These are phyloP conservation scores for Aspergillus bertholletiae DNA, from an alignment of 495 filamentous ascomycete species.

Conservation along the genomic window DNA sequence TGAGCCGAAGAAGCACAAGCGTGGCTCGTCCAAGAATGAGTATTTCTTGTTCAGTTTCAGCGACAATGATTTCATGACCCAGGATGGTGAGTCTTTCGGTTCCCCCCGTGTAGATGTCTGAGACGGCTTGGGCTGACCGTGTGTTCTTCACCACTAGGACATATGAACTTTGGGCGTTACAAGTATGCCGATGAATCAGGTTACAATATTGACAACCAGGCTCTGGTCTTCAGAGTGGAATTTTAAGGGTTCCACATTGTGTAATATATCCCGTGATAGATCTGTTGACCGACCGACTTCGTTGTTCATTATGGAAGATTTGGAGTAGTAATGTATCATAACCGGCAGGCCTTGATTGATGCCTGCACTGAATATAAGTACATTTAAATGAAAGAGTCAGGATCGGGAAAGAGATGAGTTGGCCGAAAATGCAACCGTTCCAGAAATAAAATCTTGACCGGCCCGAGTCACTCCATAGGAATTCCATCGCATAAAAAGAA, in stretches of 20 bases:
- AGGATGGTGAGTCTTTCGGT: conserved; percentile 66
- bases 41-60: conserved; percentile 67
- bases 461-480: background rate
- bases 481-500: background rate
- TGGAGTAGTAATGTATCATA: background rate
- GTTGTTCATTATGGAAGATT: no score
- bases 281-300: no score
- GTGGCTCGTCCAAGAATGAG: conserved; percentile 43
- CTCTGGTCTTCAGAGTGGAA: conserved; percentile 66
- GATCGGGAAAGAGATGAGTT: background rate
- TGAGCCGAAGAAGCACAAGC: conserved; percentile 30
- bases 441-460: background rate
- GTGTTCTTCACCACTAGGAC: conserved; percentile 33
- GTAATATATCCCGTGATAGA: background rate
- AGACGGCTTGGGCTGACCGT: no score
- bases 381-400: background rate
- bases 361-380: background rate
- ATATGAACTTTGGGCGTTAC: conserved; percentile 59
- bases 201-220: conserved; percentile 64
- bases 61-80: conserved; percentile 81
- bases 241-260: conserved; percentile 27
- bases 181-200: conserved; percentile 61
- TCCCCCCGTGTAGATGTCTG: no score
- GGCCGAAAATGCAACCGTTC: background rate
- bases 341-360: background rate